Evolutionary conservation across 192 early-diverging fungal species (phyloP), one percentile per base, ranked within the genome.

Genomic region (Cetraspora pellucida): DNA sequence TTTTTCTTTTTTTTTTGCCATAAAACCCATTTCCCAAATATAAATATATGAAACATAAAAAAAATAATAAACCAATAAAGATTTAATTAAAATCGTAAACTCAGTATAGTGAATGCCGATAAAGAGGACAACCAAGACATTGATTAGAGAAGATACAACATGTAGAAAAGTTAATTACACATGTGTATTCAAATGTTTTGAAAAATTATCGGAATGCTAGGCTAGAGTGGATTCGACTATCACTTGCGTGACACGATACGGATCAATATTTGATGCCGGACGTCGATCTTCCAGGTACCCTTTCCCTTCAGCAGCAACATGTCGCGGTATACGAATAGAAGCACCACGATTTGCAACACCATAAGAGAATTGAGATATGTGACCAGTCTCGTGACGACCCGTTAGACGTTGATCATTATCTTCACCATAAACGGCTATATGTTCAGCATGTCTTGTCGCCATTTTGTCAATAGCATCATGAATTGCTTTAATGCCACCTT

Each of bases 241-340:
- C 59, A 88, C 84, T 73, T 74, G 76, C 6, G 87, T 88, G 11
- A 88, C 87, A 54, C 77, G 79, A 58, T 88, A 88, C 55, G 87
- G 86, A 63, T 88, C 87, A 63, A 87, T 87, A 69, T 88, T 88
- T 63, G 85, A 86, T 63, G 87, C 87, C 44, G 87, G 87, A 30
- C 87, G 80, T 30, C 87, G 75, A 73, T 88, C 87, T 77, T 88
- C 87, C 71, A 88, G 68, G 57, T 88, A 88, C n/a, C 87, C 87
- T 66, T 86, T 84, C 21, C 87, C 87, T 76, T 82, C 77, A 44
- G 79, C 82, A 28, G 82, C 84, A 10, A 88, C 86, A 68, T 84
- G 86, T 58, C 87, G 80, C 45, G 87, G 87, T 78, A 88, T 88
- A 77, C 87, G 84, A 77, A 88, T 88, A 45, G 86, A 88, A 2